phyloP scores from a whole-genome alignment of 164 flowering plant genomes.

The Vitis amurensis region DNA sequence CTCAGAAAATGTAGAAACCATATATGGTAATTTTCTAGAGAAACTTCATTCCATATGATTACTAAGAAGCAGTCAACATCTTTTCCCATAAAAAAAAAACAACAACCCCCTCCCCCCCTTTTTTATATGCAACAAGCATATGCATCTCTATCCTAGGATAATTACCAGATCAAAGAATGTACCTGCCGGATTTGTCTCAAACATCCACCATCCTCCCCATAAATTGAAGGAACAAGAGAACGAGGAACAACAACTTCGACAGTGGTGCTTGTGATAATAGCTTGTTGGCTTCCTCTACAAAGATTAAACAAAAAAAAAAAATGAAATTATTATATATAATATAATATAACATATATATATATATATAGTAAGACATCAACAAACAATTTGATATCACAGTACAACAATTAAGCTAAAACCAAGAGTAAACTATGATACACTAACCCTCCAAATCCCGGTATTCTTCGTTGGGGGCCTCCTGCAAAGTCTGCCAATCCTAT shows the following conservation, averaged over 20 bases:
- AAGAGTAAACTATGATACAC: slow-evolving; percentile 12
- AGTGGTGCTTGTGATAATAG: slow-evolving; percentile 83
- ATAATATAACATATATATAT: not conserved
- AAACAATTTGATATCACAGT: slow-evolving; percentile 1
- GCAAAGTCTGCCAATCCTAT: slow-evolving; percentile 61
- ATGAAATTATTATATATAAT: not conserved
- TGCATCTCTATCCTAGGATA: not conserved
- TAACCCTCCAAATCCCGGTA: slow-evolving; percentile 67
- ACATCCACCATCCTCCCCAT: slow-evolving; percentile 89
- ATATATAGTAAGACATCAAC: not conserved
- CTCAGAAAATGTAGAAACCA: too few relatives aligned
- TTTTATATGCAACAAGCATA: not conserved
- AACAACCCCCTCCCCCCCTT: too few relatives aligned
- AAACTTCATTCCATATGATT: too few relatives aligned
- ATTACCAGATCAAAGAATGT: not conserved
- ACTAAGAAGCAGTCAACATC: too few relatives aligned
- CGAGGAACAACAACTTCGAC: slow-evolving; percentile 93
- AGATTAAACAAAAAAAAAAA: slow-evolving; percentile 1
- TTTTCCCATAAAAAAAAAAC: too few relatives aligned
- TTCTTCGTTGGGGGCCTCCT: slow-evolving; percentile 65
- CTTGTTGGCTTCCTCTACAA: slow-evolving; percentile 62
- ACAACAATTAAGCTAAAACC: not conserved
- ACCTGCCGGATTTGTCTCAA: slow-evolving; percentile 84
- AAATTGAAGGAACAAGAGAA: slow-evolving; percentile 68
- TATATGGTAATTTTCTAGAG: too few relatives aligned